These are phyloP conservation scores for Emericellopsis terricola DNA, from an alignment of 495 filamentous ascomycete genomes.

Conservation along the genomic window DNA sequence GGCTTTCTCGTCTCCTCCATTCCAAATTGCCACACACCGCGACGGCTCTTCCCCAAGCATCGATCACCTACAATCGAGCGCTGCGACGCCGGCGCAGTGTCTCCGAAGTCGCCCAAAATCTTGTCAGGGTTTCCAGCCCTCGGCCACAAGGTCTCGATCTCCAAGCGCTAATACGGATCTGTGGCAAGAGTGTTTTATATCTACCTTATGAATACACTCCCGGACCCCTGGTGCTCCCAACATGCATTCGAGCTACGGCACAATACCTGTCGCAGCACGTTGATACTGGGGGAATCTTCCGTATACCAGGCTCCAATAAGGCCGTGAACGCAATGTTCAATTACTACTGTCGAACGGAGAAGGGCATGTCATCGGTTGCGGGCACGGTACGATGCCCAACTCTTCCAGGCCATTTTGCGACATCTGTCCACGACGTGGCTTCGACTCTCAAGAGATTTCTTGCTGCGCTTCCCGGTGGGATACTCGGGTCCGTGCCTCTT, in stretches of 20 bases:
- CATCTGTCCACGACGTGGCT: conserved; percentile 47
- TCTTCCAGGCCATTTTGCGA: conserved; percentile 34
- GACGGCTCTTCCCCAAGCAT: no score
- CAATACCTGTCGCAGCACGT: conserved; percentile 42
- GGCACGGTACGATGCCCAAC: conserved; percentile 34
- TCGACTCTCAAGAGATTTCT: conserved; percentile 56
- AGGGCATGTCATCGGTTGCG: conserved; percentile 24
- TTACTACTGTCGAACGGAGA: conserved; percentile 37
- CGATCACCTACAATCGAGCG: no score
- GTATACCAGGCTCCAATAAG: conserved; percentile 39
- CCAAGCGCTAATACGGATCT: conserved; percentile 49
- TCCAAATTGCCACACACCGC: no score
- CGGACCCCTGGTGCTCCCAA: conserved; percentile 44
- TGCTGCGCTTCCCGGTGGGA: conserved; percentile 51
- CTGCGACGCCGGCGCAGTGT: conserved; percentile 21
- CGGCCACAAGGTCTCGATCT: conserved; percentile 42
- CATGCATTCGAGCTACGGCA: conserved; percentile 55
- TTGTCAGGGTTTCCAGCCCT: conserved; percentile 30
- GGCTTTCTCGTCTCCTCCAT: conserved; percentile 17
- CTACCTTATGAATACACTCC: conserved; percentile 51
- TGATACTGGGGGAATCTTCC: conserved; percentile 40
- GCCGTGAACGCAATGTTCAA: conserved; percentile 39
- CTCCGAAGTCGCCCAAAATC: conserved; percentile 31
- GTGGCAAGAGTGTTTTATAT: conserved; percentile 48
- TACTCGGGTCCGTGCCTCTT: conserved; percentile 47